phyloP scores from a whole-genome alignment of 768 basidiomycete genomes.

The Tulasnella sp. region DNA sequence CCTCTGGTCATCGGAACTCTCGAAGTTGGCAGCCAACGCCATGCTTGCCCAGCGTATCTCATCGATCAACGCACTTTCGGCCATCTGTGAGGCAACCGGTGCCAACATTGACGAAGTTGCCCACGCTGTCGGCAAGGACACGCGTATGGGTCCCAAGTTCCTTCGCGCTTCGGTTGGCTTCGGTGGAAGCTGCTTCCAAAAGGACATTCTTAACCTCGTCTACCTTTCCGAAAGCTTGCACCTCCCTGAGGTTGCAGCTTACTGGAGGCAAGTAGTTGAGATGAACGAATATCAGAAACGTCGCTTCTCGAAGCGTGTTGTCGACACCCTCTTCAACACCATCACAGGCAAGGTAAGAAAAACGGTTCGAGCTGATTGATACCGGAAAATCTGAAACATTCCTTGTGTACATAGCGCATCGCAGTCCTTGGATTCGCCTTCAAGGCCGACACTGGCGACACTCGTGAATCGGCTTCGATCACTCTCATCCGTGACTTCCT shows the following conservation, averaged over 20 bases:
- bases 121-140: conserved; percentile 89
- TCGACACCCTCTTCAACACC: conserved; percentile 98
- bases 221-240: conserved; percentile 95
- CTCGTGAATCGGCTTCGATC: conserved; percentile 95
- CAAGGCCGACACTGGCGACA: conserved; percentile 99
- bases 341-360: conserved; percentile 83
- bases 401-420: conserved; percentile 64
- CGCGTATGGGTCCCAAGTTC: conserved; percentile 93
- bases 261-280: conserved; percentile 96
- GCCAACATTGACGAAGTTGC: conserved; percentile 99
- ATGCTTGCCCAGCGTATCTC: conserved; percentile 99
- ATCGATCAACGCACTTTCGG: conserved; percentile 95
- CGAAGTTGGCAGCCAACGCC: conserved; percentile 98
- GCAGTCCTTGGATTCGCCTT: conserved; percentile 98
- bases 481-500: conserved; percentile 93
- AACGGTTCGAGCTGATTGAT: conserved; percentile 11
- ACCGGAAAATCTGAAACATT: conserved; percentile 31
- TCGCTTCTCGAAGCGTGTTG: conserved; percentile 93
- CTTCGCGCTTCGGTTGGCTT: conserved; percentile 95
- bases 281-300: conserved; percentile 99
- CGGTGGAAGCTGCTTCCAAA: conserved; percentile 99
- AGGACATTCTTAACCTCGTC: conserved; percentile 98
- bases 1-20: conserved; percentile 97
- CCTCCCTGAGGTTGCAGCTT: conserved; percentile 94
- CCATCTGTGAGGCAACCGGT: conserved; percentile 98